phyloP scores from a whole-genome alignment of 345 rosid genomes.

The Sapria himalayana region DNA sequence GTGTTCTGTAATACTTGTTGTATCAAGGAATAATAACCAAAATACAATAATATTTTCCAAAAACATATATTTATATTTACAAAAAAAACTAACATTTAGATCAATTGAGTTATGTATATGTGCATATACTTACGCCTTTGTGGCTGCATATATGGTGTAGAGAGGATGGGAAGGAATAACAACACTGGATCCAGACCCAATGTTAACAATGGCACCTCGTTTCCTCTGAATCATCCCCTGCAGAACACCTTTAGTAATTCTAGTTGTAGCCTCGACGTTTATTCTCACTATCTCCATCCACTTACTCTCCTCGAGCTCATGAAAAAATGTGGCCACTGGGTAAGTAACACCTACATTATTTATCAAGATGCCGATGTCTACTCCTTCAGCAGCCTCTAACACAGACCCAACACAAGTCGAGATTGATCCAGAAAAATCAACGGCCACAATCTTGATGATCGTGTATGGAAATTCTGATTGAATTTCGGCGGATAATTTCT shows the following conservation, averaged over 20 bases:
- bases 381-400: conserved; percentile 24
- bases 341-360: conserved; percentile 80
- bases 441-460: conserved; percentile 21
- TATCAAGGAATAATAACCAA: too few relatives aligned
- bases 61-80: too few relatives aligned
- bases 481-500: conserved; percentile 21
- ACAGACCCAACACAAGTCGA: conserved; percentile 9
- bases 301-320: conserved; percentile 47
- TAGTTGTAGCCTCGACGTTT: conserved; percentile 38
- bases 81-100: too few relatives aligned
- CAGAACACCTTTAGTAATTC: conserved; percentile 41
- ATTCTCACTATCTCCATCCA: conserved; percentile 53
- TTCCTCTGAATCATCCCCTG: conserved; percentile 41
- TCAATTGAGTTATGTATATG: too few relatives aligned
- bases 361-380: conserved; percentile 54
- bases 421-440: conserved; percentile 27
- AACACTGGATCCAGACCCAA: conserved; percentile 64
- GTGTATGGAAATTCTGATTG: conserved; percentile 14
- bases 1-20: too few relatives aligned
- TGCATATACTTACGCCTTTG: conserved; percentile 71
- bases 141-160: conserved; percentile 64
- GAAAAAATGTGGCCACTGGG: conserved; percentile 54
- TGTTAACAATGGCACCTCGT: conserved; percentile 59
- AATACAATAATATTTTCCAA: too few relatives aligned
- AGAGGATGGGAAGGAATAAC: conserved; percentile 96